Evolutionary conservation across 345 rosid genomes (phyloP).

Genomic region (Dipteronia dyeriana): DNA sequence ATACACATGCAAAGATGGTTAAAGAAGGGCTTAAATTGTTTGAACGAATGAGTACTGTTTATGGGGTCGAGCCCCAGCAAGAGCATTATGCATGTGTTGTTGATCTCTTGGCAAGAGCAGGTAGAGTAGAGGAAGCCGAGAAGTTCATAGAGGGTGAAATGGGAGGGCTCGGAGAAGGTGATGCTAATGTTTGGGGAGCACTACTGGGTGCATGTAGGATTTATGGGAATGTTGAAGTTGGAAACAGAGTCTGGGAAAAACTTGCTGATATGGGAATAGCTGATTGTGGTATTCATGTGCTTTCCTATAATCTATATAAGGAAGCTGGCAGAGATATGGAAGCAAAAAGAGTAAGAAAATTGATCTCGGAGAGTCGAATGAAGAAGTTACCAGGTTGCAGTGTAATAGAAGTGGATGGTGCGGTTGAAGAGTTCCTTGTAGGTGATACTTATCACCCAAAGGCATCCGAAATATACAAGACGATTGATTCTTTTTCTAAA

Average conservation of each 20-base stretch:
- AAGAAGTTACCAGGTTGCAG: slow-evolving; percentile 42
- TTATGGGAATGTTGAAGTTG: slow-evolving; percentile 38
- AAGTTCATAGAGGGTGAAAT: slow-evolving; percentile 33
- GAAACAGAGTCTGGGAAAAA: slow-evolving; percentile 40
- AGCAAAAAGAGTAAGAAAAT: slow-evolving; percentile 30
- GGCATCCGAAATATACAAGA: slow-evolving; percentile 23
- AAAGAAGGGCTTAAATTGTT: slow-evolving; percentile 33
- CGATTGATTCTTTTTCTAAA: slow-evolving; percentile 25
- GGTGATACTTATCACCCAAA: slow-evolving; percentile 28
- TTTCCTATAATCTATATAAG: slow-evolving; percentile 35
- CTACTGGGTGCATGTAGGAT: slow-evolving; percentile 35
- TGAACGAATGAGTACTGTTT: slow-evolving; percentile 24
- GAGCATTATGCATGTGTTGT: slow-evolving; percentile 41
- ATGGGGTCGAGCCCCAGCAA: slow-evolving; percentile 27
- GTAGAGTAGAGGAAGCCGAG: slow-evolving; percentile 35
- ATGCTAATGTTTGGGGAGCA: slow-evolving; percentile 44
- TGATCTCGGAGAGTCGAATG: slow-evolving; percentile 30
- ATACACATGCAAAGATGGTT: slow-evolving; percentile 34
- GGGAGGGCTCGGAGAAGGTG: slow-evolving; percentile 34
- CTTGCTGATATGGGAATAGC: slow-evolving; percentile 26
- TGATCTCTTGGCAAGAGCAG: slow-evolving; percentile 38
- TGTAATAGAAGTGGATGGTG: slow-evolving; percentile 34
- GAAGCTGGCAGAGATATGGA: slow-evolving; percentile 41
- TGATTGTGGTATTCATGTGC: slow-evolving; percentile 28
- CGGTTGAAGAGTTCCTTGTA: slow-evolving; percentile 34